phyloP scores from a whole-genome alignment of 2,329 filamentous ascomycete species.

The Remersonia thermophila region DNA sequence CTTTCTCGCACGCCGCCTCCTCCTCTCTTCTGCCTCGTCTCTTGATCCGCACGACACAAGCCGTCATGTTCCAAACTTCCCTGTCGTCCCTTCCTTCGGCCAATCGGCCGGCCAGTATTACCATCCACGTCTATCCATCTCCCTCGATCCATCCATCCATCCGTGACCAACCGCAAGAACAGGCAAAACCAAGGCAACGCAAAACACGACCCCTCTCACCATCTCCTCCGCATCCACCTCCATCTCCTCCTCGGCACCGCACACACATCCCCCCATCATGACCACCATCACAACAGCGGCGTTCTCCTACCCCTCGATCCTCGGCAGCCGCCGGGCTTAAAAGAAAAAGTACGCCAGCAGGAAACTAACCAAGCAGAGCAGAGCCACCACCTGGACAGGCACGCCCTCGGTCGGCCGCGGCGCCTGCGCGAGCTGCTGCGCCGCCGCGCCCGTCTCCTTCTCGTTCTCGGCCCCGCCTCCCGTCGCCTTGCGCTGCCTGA shows the following conservation, averaged over 20 bases:
- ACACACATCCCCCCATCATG: too few relatives aligned
- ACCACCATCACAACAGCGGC: too few relatives aligned
- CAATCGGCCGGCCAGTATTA: neutral
- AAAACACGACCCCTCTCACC: too few relatives aligned
- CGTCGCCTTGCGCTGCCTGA: constrained; percentile 62
- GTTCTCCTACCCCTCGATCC: too few relatives aligned
- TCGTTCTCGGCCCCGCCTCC: constrained; percentile 32
- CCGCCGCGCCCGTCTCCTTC: constrained; percentile 37
- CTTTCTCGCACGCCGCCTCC: too few relatives aligned
- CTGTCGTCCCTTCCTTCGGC: too few relatives aligned
- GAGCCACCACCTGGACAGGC: constrained; percentile 71
- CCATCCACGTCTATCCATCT: constrained; percentile 1
- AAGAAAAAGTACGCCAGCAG: constrained; percentile 94
- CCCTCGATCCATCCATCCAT: neutral
- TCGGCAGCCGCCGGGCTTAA: constrained; percentile 40
- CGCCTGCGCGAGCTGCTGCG: constrained; percentile 35
- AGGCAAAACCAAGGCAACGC: too few relatives aligned
- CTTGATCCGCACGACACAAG: too few relatives aligned
- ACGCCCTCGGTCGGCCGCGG: constrained; percentile 60
- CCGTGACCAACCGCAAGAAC: constrained; percentile 1
- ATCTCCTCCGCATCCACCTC: too few relatives aligned
- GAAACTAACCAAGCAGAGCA: constrained; percentile 80
- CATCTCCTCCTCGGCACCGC: too few relatives aligned
- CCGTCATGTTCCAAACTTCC: too few relatives aligned
- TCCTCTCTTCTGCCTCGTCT: too few relatives aligned